phyloP scores from a whole-genome alignment of 352 stramenopile genomes.

The Phytophthora melonis region DNA sequence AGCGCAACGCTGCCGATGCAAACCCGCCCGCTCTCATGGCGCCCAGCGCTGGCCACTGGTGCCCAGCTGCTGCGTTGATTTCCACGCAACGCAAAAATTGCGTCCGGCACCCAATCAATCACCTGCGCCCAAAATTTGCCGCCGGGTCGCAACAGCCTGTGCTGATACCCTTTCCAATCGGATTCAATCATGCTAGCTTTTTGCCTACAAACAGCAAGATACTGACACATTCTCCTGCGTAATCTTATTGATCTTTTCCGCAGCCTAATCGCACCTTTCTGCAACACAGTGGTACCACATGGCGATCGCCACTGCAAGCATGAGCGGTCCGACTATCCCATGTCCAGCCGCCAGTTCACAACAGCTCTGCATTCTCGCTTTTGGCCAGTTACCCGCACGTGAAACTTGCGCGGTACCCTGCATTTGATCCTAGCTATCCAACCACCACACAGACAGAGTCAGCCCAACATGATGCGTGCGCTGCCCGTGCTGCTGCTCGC shows the following conservation, averaged over 20 bases:
- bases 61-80: slow-evolving; percentile 10
- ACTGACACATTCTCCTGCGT: too few relatives aligned
- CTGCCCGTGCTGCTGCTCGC: slow-evolving; percentile 20
- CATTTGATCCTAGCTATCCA: not conserved
- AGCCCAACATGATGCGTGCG: slow-evolving; percentile 23
- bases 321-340: not conserved
- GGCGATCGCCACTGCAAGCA: not conserved
- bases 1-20: not conserved
- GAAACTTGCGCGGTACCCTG: slow-evolving; percentile 12
- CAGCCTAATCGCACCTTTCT: not conserved
- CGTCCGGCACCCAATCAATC: not conserved
- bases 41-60: slow-evolving; percentile 1
- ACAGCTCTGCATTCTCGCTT: not conserved
- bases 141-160: not conserved
- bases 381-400: not conserved
- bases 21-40: too few relatives aligned
- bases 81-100: not conserved
- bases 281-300: not conserved
- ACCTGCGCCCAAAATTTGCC: slow-evolving; percentile 27
- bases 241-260: too few relatives aligned
- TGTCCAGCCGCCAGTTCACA: not conserved
- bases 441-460: not conserved
- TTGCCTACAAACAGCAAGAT: not conserved
- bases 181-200: not conserved
- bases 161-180: not conserved